Conservation (phyloP, 176 grass and related monocot genomes). For the Pontederia paniculata region DNA sequence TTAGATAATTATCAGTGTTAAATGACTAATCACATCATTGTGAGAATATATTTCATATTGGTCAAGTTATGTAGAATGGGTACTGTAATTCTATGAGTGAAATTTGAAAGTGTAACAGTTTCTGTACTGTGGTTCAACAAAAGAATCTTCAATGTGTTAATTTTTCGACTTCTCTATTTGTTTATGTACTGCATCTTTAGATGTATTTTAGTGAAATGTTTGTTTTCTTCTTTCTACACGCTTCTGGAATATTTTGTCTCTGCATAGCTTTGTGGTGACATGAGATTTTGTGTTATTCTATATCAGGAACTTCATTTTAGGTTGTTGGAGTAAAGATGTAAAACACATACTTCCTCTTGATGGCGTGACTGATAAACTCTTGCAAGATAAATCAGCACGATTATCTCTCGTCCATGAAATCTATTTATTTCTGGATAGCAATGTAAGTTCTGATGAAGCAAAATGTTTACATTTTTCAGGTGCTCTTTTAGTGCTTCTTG, state of each 20-base stretch:
- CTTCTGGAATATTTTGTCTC: constrained; percentile 7
- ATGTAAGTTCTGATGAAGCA: constrained; percentile 47
- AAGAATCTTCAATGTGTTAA: too few species aligned
- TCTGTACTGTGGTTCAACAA: not conserved
- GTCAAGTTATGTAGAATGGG: not conserved
- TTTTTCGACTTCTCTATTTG: too few species aligned
- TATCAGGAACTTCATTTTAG: constrained; percentile 85
- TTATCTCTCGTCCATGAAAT: constrained; percentile 62
- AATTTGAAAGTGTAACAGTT: too few species aligned
- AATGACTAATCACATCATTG: not conserved
- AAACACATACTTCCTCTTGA: constrained; percentile 63
- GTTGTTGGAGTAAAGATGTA: constrained; percentile 79
- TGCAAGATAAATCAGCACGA: constrained; percentile 38
- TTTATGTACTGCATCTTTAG: too few species aligned
- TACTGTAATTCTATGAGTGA: too few species aligned
- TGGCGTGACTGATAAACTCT: constrained; percentile 53
- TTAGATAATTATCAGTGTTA: too few species aligned
- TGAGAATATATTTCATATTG: not conserved
- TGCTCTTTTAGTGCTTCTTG: too few species aligned
- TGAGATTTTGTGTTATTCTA: constrained; percentile 19
- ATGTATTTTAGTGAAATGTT: not conserved
- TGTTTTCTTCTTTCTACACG: not conserved
- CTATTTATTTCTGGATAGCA: constrained; percentile 79
- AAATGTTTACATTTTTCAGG: not conserved
- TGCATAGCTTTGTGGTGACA: not conserved